Evolutionary conservation across 129 eudicot genomes (phyloP).

Genomic region (Saposhnikovia divaricata): DNA sequence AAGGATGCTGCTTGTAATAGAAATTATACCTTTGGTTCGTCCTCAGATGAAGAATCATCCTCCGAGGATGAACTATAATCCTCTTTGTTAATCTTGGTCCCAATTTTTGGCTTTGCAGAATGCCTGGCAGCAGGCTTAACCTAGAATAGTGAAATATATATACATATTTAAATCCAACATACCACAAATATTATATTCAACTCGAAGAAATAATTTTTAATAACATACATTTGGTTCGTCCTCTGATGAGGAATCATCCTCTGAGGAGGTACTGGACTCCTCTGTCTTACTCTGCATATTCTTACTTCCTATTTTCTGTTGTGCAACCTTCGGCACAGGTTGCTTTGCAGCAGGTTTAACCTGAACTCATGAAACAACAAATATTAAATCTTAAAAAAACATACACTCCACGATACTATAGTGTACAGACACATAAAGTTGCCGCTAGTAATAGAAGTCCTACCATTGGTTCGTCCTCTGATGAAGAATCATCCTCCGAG

Average conservation of each 20-base stretch:
- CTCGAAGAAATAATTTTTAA: background rate
- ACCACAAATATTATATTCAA: too few species aligned
- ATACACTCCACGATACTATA: background rate
- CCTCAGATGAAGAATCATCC: slow-evolving; percentile 15
- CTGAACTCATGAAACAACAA: background rate
- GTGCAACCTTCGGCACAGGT: background rate
- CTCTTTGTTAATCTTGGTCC: too few species aligned
- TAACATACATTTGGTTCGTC: background rate
- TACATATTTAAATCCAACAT: too few species aligned
- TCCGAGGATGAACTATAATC: too few species aligned
- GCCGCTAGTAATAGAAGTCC: background rate
- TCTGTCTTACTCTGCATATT: background rate
- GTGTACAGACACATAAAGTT: background rate
- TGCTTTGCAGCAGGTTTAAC: slow-evolving; percentile 4
- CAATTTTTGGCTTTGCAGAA: too few species aligned
- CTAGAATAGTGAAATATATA: too few species aligned
- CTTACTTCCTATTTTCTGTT: background rate
- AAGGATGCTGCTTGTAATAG: too few species aligned
- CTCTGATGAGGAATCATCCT: background rate
- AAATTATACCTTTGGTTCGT: slow-evolving; percentile 22
- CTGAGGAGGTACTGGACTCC: background rate
- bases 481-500: slow-evolving; percentile 3
- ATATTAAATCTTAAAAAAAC: background rate
- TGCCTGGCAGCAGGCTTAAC: too few species aligned
- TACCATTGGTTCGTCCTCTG: slow-evolving; percentile 32